phyloP scores from a whole-genome alignment of 371 early-diverging fungal species.

The Sporodiniella umbellata region DNA sequence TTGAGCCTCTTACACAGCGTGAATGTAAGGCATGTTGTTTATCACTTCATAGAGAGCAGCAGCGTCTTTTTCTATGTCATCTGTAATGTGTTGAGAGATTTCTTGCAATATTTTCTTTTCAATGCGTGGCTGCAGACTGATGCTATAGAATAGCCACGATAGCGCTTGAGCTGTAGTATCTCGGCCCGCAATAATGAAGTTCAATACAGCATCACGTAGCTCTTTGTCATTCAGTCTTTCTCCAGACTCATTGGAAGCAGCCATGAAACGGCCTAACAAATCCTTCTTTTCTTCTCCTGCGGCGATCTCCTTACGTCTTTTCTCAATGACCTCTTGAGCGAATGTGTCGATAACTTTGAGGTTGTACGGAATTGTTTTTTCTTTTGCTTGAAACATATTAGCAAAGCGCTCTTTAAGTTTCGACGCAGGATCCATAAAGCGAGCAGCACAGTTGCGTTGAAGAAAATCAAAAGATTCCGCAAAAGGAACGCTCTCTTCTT shows the following conservation, averaged over 20 bases:
- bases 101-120: slow-evolving; percentile 47
- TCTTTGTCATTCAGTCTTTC: slow-evolving; percentile 37
- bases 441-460: slow-evolving; percentile 31
- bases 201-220: slow-evolving; percentile 49
- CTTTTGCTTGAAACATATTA: slow-evolving; percentile 28
- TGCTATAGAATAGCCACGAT: slow-evolving; percentile 60
- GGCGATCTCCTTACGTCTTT: slow-evolving; percentile 31
- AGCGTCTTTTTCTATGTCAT: slow-evolving; percentile 23
- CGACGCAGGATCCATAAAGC: slow-evolving; percentile 45
- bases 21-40: slow-evolving; percentile 18
- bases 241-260: slow-evolving; percentile 29
- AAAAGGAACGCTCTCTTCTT: slow-evolving; percentile 41
- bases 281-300: slow-evolving; percentile 23
- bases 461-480: slow-evolving; percentile 54
- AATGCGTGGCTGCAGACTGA: slow-evolving; percentile 43
- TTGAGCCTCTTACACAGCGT: slow-evolving; percentile 39
- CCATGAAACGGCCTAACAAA: slow-evolving; percentile 36
- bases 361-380: slow-evolving; percentile 27
- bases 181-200: slow-evolving; percentile 58
- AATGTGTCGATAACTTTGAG: slow-evolving; percentile 37
- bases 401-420: slow-evolving; percentile 24
- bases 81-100: slow-evolving; percentile 28
- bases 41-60: slow-evolving; percentile 48
- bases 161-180: slow-evolving; percentile 75
- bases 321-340: slow-evolving; percentile 39